Conservation (phyloP, 2,329 filamentous ascomycete species). For the Aspergillus puulaauensis region DNA sequence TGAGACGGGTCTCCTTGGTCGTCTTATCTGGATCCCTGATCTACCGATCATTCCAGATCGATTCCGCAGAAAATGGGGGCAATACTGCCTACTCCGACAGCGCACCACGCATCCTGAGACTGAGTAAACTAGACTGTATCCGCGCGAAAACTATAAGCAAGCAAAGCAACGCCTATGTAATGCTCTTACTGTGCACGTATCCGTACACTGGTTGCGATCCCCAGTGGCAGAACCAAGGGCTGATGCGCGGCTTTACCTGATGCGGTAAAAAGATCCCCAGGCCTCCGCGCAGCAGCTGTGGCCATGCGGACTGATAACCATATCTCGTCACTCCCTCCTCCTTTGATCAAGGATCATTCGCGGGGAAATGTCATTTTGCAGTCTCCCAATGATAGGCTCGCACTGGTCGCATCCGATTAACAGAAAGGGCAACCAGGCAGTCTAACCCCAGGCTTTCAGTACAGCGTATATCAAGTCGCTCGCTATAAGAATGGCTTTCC, state of each 20-base stretch:
- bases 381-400: neutral
- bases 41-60: conserved; percentile 66
- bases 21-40: conserved; percentile 80
- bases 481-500: neutral
- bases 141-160: neutral
- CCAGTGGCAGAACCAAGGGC: neutral
- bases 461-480: neutral
- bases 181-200: conserved; percentile 2
- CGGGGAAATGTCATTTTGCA: neutral
- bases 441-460: neutral
- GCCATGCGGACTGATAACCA: conserved; percentile 11
- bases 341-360: conserved; percentile 11
- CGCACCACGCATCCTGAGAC: conserved; percentile 28
- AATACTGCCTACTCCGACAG: conserved; percentile 77
- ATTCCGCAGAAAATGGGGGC: conserved; percentile 76
- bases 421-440: conserved; percentile 21
- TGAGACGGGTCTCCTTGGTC: conserved; percentile 69
- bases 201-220: conserved; percentile 18
- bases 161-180: neutral
- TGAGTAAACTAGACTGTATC: neutral
- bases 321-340: neutral
- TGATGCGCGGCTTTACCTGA: conserved; percentile 30
- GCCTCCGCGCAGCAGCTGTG: neutral
- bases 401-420: conserved; percentile 30
- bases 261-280: conserved; percentile 37